A percentile compares a stretch with the other conserved stretches of the same genome.
Evolutionary conservation across 495 filamentous ascomycete species (phyloP).

Genomic region (Zalerion maritima): DNA sequence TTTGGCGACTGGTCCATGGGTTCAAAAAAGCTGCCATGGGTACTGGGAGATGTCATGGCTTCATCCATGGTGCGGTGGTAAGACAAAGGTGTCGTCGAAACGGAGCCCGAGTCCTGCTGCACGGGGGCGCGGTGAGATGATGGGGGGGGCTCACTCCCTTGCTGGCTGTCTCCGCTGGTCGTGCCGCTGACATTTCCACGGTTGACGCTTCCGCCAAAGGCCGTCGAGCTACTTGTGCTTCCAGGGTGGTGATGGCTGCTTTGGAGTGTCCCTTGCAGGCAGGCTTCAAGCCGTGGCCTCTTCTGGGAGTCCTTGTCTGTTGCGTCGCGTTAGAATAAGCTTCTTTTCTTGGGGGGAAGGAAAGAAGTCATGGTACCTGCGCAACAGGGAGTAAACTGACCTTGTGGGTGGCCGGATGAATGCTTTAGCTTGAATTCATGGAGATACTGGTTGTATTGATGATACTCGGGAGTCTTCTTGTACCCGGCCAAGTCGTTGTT

Average conservation of each 20-base stretch:
- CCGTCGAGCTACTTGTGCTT: slow-evolving; percentile 19
- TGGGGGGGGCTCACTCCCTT: slow-evolving; percentile 30
- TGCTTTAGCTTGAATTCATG: slow-evolving; percentile 61
- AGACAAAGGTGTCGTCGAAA: slow-evolving; percentile 9
- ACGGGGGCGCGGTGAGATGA: no score
- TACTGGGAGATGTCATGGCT: slow-evolving; percentile 18
- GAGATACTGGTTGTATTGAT: slow-evolving; percentile 49
- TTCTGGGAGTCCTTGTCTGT: slow-evolving; percentile 31
- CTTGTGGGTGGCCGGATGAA: slow-evolving; percentile 30
- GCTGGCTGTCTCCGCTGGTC: slow-evolving; percentile 25
- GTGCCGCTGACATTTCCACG: slow-evolving; percentile 24
- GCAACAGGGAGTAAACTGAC: slow-evolving; percentile 14
- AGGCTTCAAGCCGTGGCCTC: slow-evolving; percentile 22
- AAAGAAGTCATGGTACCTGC: slow-evolving; percentile 1
- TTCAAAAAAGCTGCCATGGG: neutral
- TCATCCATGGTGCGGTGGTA: slow-evolving; percentile 18
- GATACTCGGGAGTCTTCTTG: slow-evolving; percentile 52
- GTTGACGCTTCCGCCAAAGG: slow-evolving; percentile 15
- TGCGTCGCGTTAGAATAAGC: slow-evolving; percentile 1
- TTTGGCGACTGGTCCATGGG: neutral
- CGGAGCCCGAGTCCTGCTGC: slow-evolving; percentile 20
- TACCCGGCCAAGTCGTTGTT: slow-evolving; percentile 50
- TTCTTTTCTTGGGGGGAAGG: neutral
- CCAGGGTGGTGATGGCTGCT: slow-evolving; percentile 8
- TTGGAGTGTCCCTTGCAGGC: slow-evolving; percentile 15